Base-by-base conservation (phyloP, 139 green algal species). In the Zygnema cylindricum region DNA sequence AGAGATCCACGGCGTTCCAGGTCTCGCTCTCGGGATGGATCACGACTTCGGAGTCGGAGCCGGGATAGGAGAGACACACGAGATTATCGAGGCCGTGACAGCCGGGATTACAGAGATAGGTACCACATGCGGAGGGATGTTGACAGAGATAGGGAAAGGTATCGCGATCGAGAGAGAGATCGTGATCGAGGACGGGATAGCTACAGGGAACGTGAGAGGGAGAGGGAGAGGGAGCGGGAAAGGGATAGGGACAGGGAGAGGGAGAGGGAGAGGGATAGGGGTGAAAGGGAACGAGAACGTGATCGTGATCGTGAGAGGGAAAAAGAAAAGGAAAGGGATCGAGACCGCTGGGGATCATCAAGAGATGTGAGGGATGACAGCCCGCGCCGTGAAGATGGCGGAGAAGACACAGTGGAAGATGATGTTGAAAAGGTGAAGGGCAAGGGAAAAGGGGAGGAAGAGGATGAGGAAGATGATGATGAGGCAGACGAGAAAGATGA, bases 111-210 rank as follows among this genome's bases (percentile, higher is more conserved):
- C 39, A 89, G 85, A 30, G 55, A 40, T 7, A 90, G 85, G 85
- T 76, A 86, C 3, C 40, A n/a, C 30, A 35, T 77, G 39, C 35
- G 32, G 0, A 43, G 75, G 78, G 39, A 87, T 1, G 36, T 55
- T 41, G 78, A 89, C 41, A 55, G 33, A 43, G 78, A 89, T 39
- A 85, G 85, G 55, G 85, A 89, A 77, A 87, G 83, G 55, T 75
- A 88, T 39, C 69, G 77, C 7, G 76, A 88, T 25, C 89, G 76
- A 38, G 76, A 87, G n/a, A 89, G 81, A 43, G 85, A 87, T 76
- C 41, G 43, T 41, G 77, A 89, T 57, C 1, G 78, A 36, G 85
- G 81, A 3, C 1, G 85, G 1, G 76, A 86, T 76, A 89, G 85
- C 38, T 38, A 89, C 7, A 81, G 78, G 36, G 78, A 87, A 41